phyloP scores from a whole-genome alignment of 2,329 filamentous ascomycete species.

The Seiridium unicorne region DNA sequence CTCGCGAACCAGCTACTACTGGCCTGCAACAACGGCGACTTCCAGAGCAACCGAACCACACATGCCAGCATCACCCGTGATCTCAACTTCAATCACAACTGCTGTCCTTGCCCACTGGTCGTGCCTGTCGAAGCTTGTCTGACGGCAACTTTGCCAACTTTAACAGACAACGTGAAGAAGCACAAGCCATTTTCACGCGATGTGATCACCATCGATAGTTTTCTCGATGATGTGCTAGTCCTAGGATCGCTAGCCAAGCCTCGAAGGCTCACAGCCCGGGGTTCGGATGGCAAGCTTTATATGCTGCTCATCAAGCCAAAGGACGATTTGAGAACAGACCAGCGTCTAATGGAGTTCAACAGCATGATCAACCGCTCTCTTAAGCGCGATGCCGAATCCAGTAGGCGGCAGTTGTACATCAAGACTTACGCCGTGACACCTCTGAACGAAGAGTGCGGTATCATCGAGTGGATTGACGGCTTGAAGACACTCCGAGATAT shows the following conservation, averaged over 20 bases:
- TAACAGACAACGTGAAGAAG: slow-evolving; percentile 68
- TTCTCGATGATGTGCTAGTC: slow-evolving; percentile 86
- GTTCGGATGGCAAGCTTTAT: slow-evolving; percentile 85
- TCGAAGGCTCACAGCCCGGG: slow-evolving; percentile 81
- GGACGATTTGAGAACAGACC: slow-evolving; percentile 95
- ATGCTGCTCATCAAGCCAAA: slow-evolving; percentile 96
- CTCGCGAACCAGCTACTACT: slow-evolving; percentile 79
- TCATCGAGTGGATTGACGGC: slow-evolving; percentile 98
- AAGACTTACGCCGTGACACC: slow-evolving; percentile 97
- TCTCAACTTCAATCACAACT: slow-evolving; percentile 80
- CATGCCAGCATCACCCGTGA: slow-evolving; percentile 73
- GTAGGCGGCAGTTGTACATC: slow-evolving; percentile 87
- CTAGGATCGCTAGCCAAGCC: slow-evolving; percentile 91
- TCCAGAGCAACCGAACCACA: slow-evolving; percentile 64
- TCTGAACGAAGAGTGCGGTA: slow-evolving; percentile 93
- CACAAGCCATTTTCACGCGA: slow-evolving; percentile 88
- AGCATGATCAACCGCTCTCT: slow-evolving; percentile 94
- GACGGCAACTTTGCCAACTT: slow-evolving; percentile 75
- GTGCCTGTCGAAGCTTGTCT: slow-evolving; percentile 86
- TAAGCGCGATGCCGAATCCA: slow-evolving; percentile 87
- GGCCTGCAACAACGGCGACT: slow-evolving; percentile 76
- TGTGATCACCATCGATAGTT: slow-evolving; percentile 76
- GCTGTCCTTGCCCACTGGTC: slow-evolving; percentile 79
- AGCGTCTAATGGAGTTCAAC: slow-evolving; percentile 99
- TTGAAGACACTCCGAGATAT: slow-evolving; percentile 94